A percentile compares a stretch with the other conserved stretches of the same genome.
Evolutionary conservation across 768 basidiomycete genomes (phyloP).

Genomic region (Postia placenta): DNA sequence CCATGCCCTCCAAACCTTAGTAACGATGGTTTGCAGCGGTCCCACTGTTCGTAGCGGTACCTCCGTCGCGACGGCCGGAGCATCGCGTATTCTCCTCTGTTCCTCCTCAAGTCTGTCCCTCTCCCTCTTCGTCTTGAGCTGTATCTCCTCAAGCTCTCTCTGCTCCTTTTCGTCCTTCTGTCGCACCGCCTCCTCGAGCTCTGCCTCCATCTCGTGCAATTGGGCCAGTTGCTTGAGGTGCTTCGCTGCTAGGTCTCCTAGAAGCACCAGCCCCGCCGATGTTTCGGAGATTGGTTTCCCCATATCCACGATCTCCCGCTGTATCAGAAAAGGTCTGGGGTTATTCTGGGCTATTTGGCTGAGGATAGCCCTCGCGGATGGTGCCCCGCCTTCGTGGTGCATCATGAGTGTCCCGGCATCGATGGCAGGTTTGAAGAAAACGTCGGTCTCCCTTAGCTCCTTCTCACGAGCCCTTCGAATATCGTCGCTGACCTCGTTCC

Average conservation of each 20-base stretch:
- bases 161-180: no score
- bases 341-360: not conserved
- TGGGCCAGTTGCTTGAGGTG: conserved; percentile 9
- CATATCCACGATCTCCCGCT: conserved; percentile 14
- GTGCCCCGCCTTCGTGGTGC: conserved; percentile 4
- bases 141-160: no score
- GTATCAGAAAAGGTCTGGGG: conserved; percentile 14
- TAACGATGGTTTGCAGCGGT: no score
- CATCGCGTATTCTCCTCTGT: no score
- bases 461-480: conserved; percentile 12
- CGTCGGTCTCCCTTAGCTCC: not conserved
- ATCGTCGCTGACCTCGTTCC: conserved; percentile 10
- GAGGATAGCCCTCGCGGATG: conserved; percentile 12
- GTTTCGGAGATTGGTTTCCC: conserved; percentile 10
- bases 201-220: no score
- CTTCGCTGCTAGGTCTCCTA: conserved; percentile 8
- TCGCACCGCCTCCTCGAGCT: no score
- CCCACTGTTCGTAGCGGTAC: no score
- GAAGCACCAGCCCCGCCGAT: conserved; percentile 8
- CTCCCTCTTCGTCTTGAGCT: no score
- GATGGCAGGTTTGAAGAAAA: not conserved
- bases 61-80: no score
- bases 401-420: not conserved
- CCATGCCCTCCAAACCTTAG: no score
- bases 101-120: no score